Evolutionary conservation across 371 early-diverging fungal genomes (phyloP).

Genomic region (Blakeslea trispora): DNA sequence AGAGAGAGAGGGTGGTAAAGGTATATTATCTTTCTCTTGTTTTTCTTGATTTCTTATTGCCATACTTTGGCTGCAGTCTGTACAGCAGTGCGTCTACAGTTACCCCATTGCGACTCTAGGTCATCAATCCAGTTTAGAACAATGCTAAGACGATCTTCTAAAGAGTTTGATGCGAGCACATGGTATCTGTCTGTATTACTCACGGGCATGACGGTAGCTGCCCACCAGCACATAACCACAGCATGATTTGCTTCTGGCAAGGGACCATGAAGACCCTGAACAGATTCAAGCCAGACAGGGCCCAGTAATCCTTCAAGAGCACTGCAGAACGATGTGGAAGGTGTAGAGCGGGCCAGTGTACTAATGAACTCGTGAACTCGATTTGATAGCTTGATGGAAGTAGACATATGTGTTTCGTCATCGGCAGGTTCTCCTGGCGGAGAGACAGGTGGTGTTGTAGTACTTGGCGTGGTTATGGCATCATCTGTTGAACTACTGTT

Average conservation of each 20-base stretch:
- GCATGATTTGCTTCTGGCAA: constrained; percentile 40
- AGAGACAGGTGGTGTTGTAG: not conserved
- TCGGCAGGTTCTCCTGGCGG: not conserved
- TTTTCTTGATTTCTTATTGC: not conserved
- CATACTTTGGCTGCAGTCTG: constrained; percentile 12
- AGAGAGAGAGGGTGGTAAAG: too few species aligned
- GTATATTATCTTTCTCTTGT: too few species aligned
- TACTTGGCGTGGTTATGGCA: too few species aligned
- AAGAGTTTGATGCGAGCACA: constrained; percentile 35
- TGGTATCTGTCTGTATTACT: constrained; percentile 44
- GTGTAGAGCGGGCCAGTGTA: constrained; percentile 25
- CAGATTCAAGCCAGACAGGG: constrained; percentile 32
- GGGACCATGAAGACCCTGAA: constrained; percentile 28
- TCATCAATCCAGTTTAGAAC: constrained; percentile 52
- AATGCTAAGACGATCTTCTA: constrained; percentile 43
- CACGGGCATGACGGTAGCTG: constrained; percentile 57
- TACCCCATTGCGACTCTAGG: constrained; percentile 35
- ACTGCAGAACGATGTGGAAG: constrained; percentile 16
- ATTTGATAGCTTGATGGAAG: constrained; percentile 12
- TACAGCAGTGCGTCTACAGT: constrained; percentile 9
- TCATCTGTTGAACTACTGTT: too few species aligned
- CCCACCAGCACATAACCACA: constrained; percentile 59
- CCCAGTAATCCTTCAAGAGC: constrained; percentile 28
- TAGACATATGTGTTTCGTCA: not conserved
- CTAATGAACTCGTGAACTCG: constrained; percentile 26